Evolutionary conservation across 306 rosid species (phyloP), one percentile per base, ranked within the genome.

Genomic region (Fragaria nilgerrensis): DNA sequence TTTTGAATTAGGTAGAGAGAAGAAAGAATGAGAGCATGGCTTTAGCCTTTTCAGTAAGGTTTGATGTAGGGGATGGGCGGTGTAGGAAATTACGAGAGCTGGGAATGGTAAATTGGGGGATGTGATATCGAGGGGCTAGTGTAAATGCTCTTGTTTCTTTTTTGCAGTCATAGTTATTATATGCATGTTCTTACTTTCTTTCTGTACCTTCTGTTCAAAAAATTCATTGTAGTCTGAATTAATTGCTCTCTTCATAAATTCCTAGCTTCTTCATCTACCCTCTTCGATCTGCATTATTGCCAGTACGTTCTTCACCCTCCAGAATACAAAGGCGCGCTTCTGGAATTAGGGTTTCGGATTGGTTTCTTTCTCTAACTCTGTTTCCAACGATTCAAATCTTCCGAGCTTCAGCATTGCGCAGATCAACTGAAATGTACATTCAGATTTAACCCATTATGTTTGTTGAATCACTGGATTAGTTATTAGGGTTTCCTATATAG

Each of bases 1-100:
- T 15, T 64, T 32, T 37, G 8, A 10, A n/a, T 75, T 71, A 63
- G 45, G 20, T 71, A 72, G 36, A 25, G 53, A 53, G 45, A 67
- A 81, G 55, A 67, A 81, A 79, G 92, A 85, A 81, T 72, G 90
- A 88, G 94, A 89, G 90, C 92, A 86, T 83, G 84, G 84, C 90
- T 13, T 80, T 90, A 88, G 95, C 91, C 88, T 92, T 89, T 84
- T 87, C 90, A 79, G 82, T 56, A 4, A 65, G 14, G 66, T 65
- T 79, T 79, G 72, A 77, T 61, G 82, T 66, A 74, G 77, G 48
- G 36, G 41, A 64, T 53, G 66, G 65, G 79, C 64, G 53, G 52
- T 85, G 79, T 65, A 77, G 68, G 64, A 75, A 74, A 66, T 74
- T 79, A 15, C 47, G 53, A 59, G 64, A 64, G 75, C 76, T 25